A percentile compares a stretch with the other conserved stretches of the same genome.
These are phyloP conservation scores for Penicillium sp. DNA, from an alignment of 2,329 filamentous ascomycete species.

Conservation along the genomic window DNA sequence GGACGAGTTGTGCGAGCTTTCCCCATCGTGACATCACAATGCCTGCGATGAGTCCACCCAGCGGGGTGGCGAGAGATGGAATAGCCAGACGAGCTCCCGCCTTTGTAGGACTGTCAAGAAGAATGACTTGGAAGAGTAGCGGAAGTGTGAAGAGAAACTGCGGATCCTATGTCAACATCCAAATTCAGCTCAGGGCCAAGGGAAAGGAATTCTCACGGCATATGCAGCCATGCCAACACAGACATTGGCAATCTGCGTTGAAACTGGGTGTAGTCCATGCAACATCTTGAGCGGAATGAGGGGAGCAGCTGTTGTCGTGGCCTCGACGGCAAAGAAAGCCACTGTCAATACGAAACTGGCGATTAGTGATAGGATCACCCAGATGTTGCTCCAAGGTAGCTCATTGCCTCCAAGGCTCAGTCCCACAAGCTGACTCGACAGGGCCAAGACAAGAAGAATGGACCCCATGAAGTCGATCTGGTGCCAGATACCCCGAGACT, in stretches of 20 bases:
- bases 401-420: conserved; percentile 50
- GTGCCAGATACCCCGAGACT: conserved; percentile 46
- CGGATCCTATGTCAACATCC: background rate
- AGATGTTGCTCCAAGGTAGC: conserved; percentile 45
- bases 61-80: conserved; percentile 48
- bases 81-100: conserved; percentile 49
- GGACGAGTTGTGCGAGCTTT: conserved; percentile 44
- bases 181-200: too few species aligned
- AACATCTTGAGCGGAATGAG: conserved; percentile 55
- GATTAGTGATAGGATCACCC: conserved; percentile 44
- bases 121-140: conserved; percentile 46
- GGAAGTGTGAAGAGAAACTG: conserved; percentile 52
- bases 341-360: conserved; percentile 41
- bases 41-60: conserved; percentile 48
- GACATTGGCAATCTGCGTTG: conserved; percentile 61
- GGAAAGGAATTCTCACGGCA: conserved; percentile 50
- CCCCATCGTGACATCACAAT: conserved; percentile 53
- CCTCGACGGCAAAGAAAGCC: conserved; percentile 43
- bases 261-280: conserved; percentile 55
- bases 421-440: conserved; percentile 57
- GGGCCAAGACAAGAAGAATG: conserved; percentile 57
- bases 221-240: conserved; percentile 64
- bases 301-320: conserved; percentile 45
- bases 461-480: conserved; percentile 62
- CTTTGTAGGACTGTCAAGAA: conserved; percentile 47